Evolutionary conservation across 345 rosid genomes (phyloP), one percentile per base, ranked within the genome.

Genomic region (Populus davidiana): DNA sequence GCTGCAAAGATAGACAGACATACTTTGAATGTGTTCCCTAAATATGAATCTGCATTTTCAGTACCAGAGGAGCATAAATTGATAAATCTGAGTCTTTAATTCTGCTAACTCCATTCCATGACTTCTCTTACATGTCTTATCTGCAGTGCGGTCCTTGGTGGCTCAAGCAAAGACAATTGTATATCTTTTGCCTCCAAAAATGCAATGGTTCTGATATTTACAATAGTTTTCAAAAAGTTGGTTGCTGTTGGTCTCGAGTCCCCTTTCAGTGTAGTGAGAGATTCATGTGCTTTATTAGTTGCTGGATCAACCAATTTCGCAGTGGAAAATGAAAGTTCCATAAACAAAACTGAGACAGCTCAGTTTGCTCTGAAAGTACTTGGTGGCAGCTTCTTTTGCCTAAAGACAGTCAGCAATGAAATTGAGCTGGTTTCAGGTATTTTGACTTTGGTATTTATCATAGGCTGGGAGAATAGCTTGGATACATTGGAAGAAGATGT

Each of bases 61-160:
- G n/a, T 35, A 33, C 27, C 47, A 5, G 21, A 70, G 63, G 31
- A 64, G 69, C 69, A 65, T 65, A 31, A 65, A 31, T 65, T 16
- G 33, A 14, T 2, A 33, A 17, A 74, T 73, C 25, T 39, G 29
- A 18, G 35, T 36, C 25, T 18, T 25, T 77, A 47, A 5, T 25
- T 18, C 27, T 25, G 54, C n/a, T 74, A 68, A 38, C 77, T 80
- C 44, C 75, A 43, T 77, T 80, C 44, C 77, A 43, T 77, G 41
- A 76, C 44, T 13, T 71, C 69, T 74, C 61, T 67, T 72, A 20
- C 44, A 75, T 77, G 63, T 77, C 75, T 74, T 78, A 75, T 75
- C 39, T 89, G 89, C 94, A 93, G 99, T 78, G 88, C 91, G 81
- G 85, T 86, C 84, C 86, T 95, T 77, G 97, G 98, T 82, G 96